Percentiles rank a stretch among this genome's conserved stretches.
phyloP scores from a whole-genome alignment of 148 eudicot genomes.

The Silene uniflora region DNA sequence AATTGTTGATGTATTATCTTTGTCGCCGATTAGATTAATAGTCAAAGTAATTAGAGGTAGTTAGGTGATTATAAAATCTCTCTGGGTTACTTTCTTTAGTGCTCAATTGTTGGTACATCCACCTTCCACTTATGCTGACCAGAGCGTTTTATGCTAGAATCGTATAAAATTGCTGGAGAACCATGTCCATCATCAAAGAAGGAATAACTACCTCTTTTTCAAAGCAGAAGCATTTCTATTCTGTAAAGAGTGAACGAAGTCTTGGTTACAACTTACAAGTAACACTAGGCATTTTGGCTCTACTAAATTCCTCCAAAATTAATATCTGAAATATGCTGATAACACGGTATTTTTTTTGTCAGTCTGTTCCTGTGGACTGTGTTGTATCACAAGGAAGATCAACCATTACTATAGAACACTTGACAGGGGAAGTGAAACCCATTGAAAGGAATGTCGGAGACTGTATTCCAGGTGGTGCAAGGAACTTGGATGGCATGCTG shows the following conservation, averaged over 20 bases:
- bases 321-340: constrained; percentile 17
- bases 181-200: not conserved
- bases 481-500: constrained; percentile 98
- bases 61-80: too few species aligned
- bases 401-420: constrained; percentile 90
- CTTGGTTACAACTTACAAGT: too few species aligned
- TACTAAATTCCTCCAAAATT: not conserved
- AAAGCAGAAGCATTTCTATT: too few species aligned
- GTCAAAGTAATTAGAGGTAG: too few species aligned
- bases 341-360: constrained; percentile 27
- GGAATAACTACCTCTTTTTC: not conserved
- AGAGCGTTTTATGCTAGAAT: too few species aligned
- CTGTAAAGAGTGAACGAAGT: too few species aligned
- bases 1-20: not conserved
- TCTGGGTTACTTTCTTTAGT: too few species aligned
- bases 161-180: too few species aligned
- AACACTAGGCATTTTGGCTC: constrained; percentile 1
- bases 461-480: constrained; percentile 92
- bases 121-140: too few species aligned
- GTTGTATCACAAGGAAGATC: constrained; percentile 89
- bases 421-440: constrained; percentile 97
- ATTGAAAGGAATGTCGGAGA: constrained; percentile 70
- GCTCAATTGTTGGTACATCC: too few species aligned
- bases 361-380: constrained; percentile 99
- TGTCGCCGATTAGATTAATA: too few species aligned